These are phyloP conservation scores for Sclerotinia glacialis DNA, from an alignment of 2,329 filamentous ascomycete genomes.

Conservation along the genomic window DNA sequence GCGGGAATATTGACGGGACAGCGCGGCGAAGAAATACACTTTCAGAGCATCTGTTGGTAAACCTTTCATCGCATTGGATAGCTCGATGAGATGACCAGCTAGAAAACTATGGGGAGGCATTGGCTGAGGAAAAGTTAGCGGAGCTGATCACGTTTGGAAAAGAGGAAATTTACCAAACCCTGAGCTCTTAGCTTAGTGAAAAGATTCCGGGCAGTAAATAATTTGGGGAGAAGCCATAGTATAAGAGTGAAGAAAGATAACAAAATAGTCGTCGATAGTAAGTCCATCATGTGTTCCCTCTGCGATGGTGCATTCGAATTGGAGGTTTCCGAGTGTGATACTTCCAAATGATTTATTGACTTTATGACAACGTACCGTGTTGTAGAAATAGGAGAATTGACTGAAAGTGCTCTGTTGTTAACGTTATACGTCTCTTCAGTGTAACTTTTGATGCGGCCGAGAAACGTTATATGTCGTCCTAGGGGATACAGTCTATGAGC, in stretches of 20 bases:
- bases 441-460: too few relatives aligned
- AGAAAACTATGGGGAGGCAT: conserved; percentile 27
- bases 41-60: conserved; percentile 27
- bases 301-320: not conserved
- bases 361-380: too few relatives aligned
- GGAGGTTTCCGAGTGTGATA: too few relatives aligned
- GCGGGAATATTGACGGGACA: conserved; percentile 24
- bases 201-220: not conserved
- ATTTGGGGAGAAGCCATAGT: not conserved
- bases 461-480: too few relatives aligned
- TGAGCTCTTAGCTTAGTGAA: conserved; percentile 1
- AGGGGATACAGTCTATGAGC: too few relatives aligned
- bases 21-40: conserved; percentile 25
- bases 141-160: not conserved
- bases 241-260: not conserved
- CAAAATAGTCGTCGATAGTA: not conserved
- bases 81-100: conserved; percentile 26
- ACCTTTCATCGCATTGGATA: conserved; percentile 14
- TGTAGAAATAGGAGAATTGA: too few relatives aligned
- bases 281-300: not conserved
- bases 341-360: not conserved
- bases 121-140: conserved; percentile 20
- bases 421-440: too few relatives aligned
- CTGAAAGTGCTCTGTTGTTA: not conserved
- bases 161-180: conserved; percentile 5